Evolutionary conservation across 192 early-diverging fungal species (phyloP).

Genomic region (Backusella parvicylindrica): DNA sequence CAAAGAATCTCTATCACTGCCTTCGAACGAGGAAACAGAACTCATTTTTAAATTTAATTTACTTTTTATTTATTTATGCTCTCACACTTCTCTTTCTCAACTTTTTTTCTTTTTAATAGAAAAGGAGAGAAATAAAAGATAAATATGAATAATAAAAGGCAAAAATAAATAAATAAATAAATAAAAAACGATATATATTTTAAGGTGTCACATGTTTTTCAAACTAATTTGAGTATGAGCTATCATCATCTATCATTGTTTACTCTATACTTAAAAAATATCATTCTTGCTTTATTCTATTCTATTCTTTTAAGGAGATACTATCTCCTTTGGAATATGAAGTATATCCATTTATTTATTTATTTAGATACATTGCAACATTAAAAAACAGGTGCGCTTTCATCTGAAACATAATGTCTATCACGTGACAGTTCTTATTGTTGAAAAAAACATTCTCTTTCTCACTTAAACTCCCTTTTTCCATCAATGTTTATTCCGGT

Average conservation of each 20-base stretch:
- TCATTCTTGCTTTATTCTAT: too few species aligned
- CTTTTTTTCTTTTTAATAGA: neutral
- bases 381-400: too few species aligned
- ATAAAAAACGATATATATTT: neutral
- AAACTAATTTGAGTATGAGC: too few species aligned
- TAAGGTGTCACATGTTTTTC: neutral
- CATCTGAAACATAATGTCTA: too few species aligned
- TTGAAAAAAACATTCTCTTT: too few species aligned
- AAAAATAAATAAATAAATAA: neutral
- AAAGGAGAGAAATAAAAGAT: neutral
- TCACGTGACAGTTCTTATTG: too few species aligned
- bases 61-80: neutral
- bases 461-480: neutral
- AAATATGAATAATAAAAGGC: neutral
- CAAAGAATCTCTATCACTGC: conserved; percentile 27
- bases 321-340: too few species aligned
- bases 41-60: conserved; percentile 18
- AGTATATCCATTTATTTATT: too few species aligned
- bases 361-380: too few species aligned
- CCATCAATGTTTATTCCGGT: neutral
- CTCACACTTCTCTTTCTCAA: neutral
- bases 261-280: too few species aligned
- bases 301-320: too few species aligned
- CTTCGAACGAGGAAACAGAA: conserved; percentile 28
- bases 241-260: too few species aligned